Evolutionary conservation across 768 basidiomycete genomes (phyloP).

Genomic region (Dentipellis sp.): DNA sequence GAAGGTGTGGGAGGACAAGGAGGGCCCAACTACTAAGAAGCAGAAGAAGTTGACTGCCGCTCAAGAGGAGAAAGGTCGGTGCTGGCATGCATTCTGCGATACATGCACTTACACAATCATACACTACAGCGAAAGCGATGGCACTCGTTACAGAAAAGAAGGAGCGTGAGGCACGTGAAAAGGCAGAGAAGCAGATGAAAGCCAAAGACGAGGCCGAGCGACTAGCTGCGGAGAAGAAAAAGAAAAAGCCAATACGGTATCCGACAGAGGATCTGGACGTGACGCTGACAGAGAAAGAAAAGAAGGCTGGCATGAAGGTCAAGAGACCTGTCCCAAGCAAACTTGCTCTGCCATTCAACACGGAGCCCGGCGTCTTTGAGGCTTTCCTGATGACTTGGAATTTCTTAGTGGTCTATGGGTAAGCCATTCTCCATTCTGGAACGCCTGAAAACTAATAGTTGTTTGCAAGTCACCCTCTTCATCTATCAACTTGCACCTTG

Average conservation of each 20-base stretch:
- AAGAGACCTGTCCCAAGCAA: constrained; percentile 60
- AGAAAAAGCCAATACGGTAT: constrained; percentile 86
- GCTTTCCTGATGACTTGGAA: constrained; percentile 89
- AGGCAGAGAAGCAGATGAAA: constrained; percentile 53
- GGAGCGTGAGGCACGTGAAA: constrained; percentile 63
- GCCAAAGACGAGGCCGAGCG: constrained; percentile 66
- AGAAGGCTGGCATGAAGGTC: constrained; percentile 63
- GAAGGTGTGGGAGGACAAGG: constrained; percentile 84
- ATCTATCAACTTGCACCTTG: constrained; percentile 80
- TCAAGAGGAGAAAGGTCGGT: constrained; percentile 68
- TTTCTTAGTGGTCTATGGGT: constrained; percentile 93
- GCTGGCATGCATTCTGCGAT: neutral
- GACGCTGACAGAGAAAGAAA: constrained; percentile 70
- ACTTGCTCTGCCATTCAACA: constrained; percentile 58
- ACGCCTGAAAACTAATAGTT: neutral
- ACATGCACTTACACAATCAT: neutral
- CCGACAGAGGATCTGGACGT: constrained; percentile 91
- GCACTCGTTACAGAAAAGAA: constrained; percentile 44
- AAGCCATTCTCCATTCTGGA: constrained; percentile 1
- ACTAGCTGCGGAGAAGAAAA: constrained; percentile 70
- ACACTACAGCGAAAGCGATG: constrained; percentile 19
- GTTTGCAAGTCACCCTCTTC: constrained; percentile 56
- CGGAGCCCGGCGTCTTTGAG: constrained; percentile 61
- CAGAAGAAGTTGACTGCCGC: constrained; percentile 69
- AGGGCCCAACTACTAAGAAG: constrained; percentile 64